Conservation (phyloP, 768 basidiomycete genomes). For the Lanmaoa rubissima region DNA sequence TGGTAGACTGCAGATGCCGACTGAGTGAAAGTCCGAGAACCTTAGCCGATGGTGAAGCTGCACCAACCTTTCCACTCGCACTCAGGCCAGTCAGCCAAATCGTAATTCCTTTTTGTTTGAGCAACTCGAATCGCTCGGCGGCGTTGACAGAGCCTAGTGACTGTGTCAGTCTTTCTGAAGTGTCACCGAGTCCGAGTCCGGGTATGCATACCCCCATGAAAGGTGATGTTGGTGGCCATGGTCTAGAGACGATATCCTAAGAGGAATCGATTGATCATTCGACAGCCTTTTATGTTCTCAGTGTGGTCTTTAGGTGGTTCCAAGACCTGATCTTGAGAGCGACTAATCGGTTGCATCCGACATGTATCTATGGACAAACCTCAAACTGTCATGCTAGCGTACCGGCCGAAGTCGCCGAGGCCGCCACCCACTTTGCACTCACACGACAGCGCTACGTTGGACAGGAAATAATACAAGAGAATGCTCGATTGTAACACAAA, state of each 20-base stretch:
- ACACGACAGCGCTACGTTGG: background rate
- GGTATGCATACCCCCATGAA: constrained; percentile 55
- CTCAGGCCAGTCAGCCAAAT: constrained; percentile 97
- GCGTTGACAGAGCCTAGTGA: constrained; percentile 64
- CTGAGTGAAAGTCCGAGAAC: background rate
- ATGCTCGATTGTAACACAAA: background rate
- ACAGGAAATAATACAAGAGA: constrained; percentile 6
- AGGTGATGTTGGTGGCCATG: constrained; percentile 57
- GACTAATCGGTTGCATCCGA: background rate
- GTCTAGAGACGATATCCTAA: background rate
- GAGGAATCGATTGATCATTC: background rate
- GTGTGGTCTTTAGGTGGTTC: background rate
- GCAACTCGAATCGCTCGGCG: constrained; percentile 62
- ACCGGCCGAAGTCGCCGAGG: constrained; percentile 19
- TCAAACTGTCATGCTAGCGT: background rate
- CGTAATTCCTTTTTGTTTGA: constrained; percentile 84
- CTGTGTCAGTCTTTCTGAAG: constrained; percentile 1
- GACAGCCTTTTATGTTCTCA: constrained; percentile 9
- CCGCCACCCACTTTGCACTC: background rate
- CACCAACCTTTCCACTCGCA: constrained; percentile 84
- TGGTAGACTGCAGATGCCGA: constrained; percentile 68
- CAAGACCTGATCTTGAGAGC: constrained; percentile 12
- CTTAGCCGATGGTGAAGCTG: background rate
- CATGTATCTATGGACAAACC: background rate
- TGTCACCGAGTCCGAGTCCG: background rate